Conservation (phyloP, 345 rosid species). For the Erysimum cheiranthoides region DNA sequence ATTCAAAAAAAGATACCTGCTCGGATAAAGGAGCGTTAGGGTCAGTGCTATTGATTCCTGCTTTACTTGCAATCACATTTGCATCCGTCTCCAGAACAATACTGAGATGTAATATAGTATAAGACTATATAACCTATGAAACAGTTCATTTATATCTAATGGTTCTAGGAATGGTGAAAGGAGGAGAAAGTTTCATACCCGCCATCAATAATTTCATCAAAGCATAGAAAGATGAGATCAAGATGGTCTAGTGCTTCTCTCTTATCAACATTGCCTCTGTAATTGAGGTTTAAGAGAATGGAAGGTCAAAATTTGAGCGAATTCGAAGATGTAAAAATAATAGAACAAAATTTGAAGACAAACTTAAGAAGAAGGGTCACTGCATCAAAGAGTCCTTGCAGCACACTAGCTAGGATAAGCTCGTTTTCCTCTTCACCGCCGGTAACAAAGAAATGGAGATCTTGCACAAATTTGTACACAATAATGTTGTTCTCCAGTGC, state of each 20-base stretch:
- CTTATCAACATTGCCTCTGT: slow-evolving; percentile 83
- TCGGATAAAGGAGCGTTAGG: slow-evolving; percentile 77
- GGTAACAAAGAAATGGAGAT: slow-evolving; percentile 86
- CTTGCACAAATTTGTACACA: slow-evolving; percentile 83
- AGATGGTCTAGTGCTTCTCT: slow-evolving; percentile 79
- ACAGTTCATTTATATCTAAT: slow-evolving; percentile 13
- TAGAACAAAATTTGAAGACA: not conserved
- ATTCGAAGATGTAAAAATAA: not conserved
- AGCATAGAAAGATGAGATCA: slow-evolving; percentile 79
- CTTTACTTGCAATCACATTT: slow-evolving; percentile 75
- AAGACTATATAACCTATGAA: not conserved
- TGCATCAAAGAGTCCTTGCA: slow-evolving; percentile 84
- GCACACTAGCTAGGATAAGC: slow-evolving; percentile 70
- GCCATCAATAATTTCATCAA: slow-evolving; percentile 84
- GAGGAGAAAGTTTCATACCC: slow-evolving; percentile 54
- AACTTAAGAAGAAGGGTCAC: slow-evolving; percentile 83
- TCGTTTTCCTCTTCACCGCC: slow-evolving; percentile 92
- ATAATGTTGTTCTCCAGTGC: slow-evolving; percentile 69
- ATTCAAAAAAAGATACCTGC: slow-evolving; percentile 55
- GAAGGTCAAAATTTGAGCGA: not conserved
- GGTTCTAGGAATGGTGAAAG: not conserved
- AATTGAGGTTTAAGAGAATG: slow-evolving; percentile 27
- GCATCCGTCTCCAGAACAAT: slow-evolving; percentile 83
- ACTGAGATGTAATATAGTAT: slow-evolving; percentile 48
- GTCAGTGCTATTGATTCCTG: slow-evolving; percentile 68